Percentiles rank a stretch among this genome's conserved stretches.
Evolutionary conservation across 2,329 filamentous ascomycete genomes (phyloP).

Genomic region (Monosporascus sp.): DNA sequence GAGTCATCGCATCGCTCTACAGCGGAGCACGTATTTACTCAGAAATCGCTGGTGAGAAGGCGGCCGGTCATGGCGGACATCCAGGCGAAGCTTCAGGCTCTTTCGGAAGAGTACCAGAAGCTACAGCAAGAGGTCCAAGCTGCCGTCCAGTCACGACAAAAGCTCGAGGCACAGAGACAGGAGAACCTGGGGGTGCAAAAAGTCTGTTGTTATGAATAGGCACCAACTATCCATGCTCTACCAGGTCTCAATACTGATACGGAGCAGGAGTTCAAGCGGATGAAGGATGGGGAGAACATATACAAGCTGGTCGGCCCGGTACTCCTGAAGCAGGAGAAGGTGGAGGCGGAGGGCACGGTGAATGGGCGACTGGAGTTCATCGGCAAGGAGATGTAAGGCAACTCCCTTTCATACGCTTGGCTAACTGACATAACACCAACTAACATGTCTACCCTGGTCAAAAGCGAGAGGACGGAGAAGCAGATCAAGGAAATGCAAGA

Average conservation of each 20-base stretch:
- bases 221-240: background rate
- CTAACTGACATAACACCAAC: background rate
- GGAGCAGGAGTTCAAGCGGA: constrained; percentile 69
- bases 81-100: constrained; percentile 72
- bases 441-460: background rate
- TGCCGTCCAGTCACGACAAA: constrained; percentile 74
- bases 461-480: constrained; percentile 32
- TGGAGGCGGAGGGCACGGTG: constrained; percentile 85
- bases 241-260: background rate
- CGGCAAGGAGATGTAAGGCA: constrained; percentile 77
- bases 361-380: constrained; percentile 91
- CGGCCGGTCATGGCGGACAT: constrained; percentile 56
- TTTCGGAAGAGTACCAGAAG: constrained; percentile 84
- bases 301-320: constrained; percentile 96
- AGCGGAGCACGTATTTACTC: too few species aligned
- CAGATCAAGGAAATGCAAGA: constrained; percentile 52
- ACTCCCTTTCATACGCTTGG: background rate
- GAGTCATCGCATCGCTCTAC: background rate
- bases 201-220: constrained; percentile 37
- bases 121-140: constrained; percentile 82
- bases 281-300: constrained; percentile 80
- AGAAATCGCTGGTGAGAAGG: background rate
- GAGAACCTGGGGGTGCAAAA: constrained; percentile 87
- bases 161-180: constrained; percentile 87
- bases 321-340: constrained; percentile 87